These are phyloP conservation scores for Neolentinus lepideus DNA, from an alignment of 1,284 basidiomycete genomes.

Conservation along the genomic window DNA sequence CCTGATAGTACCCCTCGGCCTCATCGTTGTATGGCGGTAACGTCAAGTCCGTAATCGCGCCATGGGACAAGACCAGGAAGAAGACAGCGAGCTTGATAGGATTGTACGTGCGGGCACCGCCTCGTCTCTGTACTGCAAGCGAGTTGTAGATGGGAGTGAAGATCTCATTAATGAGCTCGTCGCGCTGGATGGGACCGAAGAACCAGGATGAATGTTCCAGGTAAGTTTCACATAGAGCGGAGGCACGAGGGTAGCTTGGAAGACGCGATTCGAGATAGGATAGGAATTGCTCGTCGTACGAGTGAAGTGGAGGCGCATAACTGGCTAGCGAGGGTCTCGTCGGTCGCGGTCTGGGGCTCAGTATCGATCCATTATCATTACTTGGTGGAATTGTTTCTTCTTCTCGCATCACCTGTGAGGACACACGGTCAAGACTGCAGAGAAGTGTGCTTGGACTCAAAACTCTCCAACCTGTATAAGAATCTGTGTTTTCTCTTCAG, in stretches of 20 bases:
- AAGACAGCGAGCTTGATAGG: background rate
- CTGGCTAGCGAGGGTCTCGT: background rate
- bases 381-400: background rate
- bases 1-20: slow-evolving; percentile 45
- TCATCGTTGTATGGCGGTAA: slow-evolving; percentile 42
- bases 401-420: background rate
- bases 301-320: background rate
- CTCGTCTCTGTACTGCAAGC: background rate
- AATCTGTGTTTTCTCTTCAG: background rate
- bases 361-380: background rate
- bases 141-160: background rate
- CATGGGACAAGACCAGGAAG: background rate
- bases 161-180: background rate
- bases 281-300: background rate
- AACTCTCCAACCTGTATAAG: background rate
- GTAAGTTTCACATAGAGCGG: background rate
- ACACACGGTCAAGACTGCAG: background rate
- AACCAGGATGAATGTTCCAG: slow-evolving; percentile 1
- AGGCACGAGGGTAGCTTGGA: background rate
- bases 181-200: background rate
- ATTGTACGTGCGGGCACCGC: background rate
- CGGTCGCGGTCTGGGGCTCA: background rate
- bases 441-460: background rate
- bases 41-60: slow-evolving; percentile 25
- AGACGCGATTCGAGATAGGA: background rate